Conservation (phyloP, 139 green algal species). For the Yamagishiella unicocca region DNA sequence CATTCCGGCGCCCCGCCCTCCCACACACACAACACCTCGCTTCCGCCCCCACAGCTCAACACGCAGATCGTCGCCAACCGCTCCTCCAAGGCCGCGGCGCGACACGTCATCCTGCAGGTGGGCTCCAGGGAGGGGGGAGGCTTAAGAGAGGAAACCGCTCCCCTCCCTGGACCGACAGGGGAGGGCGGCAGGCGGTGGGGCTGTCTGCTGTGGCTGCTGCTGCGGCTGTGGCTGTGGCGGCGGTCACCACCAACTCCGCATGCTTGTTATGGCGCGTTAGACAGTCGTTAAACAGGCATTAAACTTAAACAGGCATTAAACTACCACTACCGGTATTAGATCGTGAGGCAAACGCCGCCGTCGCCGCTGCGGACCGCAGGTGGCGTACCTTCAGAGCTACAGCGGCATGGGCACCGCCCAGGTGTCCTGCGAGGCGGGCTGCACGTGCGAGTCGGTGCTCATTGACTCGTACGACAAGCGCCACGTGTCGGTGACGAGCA, state of each 20-base stretch:
- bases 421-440: conserved; percentile 42
- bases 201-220: no score
- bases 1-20: no score
- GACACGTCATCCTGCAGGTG: conserved; percentile 10
- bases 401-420: conserved; percentile 18
- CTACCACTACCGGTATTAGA: no score
- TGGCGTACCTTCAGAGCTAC: conserved; percentile 42
- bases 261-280: no score
- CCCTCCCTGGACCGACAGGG: no score
- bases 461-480: not conserved
- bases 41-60: not conserved
- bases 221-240: no score
- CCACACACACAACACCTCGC: not conserved
- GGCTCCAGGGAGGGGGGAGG: not conserved
- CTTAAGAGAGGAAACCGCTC: no score
- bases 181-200: no score
- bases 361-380: not conserved
- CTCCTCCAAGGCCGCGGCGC: not conserved
- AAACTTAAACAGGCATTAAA: no score
- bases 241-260: no score
- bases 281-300: no score
- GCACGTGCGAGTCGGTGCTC: conserved; percentile 5
- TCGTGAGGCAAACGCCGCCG: no score
- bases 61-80: not conserved
- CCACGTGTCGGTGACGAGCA: not conserved